Base-by-base conservation (phyloP, 192 early-diverging fungal genomes). In the Coemansia sp. region DNA sequence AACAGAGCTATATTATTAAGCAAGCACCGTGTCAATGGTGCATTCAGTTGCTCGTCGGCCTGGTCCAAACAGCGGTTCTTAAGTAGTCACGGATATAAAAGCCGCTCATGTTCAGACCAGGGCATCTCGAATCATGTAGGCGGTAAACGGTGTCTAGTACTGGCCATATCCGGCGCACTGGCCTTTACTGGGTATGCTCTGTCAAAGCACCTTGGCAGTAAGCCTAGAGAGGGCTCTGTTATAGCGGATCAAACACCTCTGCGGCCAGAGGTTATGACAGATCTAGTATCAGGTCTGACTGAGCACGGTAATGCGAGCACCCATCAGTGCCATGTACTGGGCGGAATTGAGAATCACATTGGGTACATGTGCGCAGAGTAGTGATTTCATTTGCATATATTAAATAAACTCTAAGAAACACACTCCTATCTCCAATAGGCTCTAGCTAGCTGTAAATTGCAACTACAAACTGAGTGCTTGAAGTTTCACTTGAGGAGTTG, bases 321-420 rank as follows among this genome's bases (percentile, higher is more conserved):
- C 3, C 46, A 47, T 47, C 46, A 47, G n/a, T 34, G 53, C 5
- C 5, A 57, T 5, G 29, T 78, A 66, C 78, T 82, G 63, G 68
- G 75, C 10, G 75, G 73, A 36, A 70, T 82, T 49, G 80, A 82
- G 18, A 69, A 76, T 5, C 75, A 82, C 39, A 68, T 72, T 13
- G 80, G 80, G 10, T 74, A 71, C 66, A 41, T 68, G 72, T 82
- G 80, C 38, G 77, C 77, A 13, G 77, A 74, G 66, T 72, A 74
- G 60, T 49, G 16, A 11, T 57, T 57, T 27, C 0, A 24, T 9
- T 33, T 33, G 0, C 29, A 57, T 57, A 6, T 34, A 15, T 53
- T 18, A 47, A 47, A 47, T 18, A 20, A 47, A 47, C 5, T 27
- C 24, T 24, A 24, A 24, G 24, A 11, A 46, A 46, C 11, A 46